Base-by-base conservation (phyloP, 306 rosid species). In the Leucaena leucocephala region DNA sequence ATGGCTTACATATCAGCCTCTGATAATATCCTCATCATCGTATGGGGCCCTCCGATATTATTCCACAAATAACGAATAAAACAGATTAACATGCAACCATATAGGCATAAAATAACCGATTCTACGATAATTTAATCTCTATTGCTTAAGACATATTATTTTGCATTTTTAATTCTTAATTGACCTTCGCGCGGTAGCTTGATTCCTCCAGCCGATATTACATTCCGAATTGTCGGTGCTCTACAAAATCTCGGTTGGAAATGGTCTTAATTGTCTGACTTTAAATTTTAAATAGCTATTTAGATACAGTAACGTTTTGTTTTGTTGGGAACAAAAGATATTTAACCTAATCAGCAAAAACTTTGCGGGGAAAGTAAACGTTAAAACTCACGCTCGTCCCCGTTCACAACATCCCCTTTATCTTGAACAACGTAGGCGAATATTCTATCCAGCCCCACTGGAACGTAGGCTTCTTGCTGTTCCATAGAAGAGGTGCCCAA, bases 391-490 rank as follows among this genome's bases (percentile, higher is more conserved):
- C 68, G 65, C 22, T 12, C 21, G 42, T 52, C 12, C 12, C 45
- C 71, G 13, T 54, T 55, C 44, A 1, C 33, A 4, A 27, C 22
- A 38, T 45, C 38, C 80, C 68, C 67, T 11, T 34, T 55, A 81
- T 58, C 71, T 7, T 48, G 14, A 3, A 42, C 39, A 38, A 19
- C 36, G 38, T 2, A 3, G 52, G 21, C 73, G 80, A 66, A 77
- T 66, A 66, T 77, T 12, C 81, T 7, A 6, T 16, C 10, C 75
- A 19, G 10, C 5, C 68, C 33, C 61, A 78, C 59, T 27, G 72
- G 22, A 61, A 78, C 57, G 3, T 67, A 57, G 69, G 76, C 68
- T 39, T 39, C 78, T 46, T 78, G 45, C 84, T 72, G 80, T 73
- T 76, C 38, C 66, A 33, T 73, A 71, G 7, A 43, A 14, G 63